phyloP scores from a whole-genome alignment of 805 yeast genomes.

The Starmerella vitae region DNA sequence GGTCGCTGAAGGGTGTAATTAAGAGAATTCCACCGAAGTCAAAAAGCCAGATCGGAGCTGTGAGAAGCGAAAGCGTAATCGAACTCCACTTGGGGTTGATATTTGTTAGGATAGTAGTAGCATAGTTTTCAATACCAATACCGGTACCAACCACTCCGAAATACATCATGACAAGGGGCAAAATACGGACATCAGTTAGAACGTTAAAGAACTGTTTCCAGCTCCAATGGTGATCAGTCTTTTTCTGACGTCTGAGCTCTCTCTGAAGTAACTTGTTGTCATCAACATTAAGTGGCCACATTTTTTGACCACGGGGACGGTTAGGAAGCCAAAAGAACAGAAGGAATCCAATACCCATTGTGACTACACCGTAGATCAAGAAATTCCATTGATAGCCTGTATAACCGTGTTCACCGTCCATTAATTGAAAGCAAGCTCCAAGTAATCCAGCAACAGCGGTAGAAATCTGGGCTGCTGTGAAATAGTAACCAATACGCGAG shows the following conservation, averaged over 20 bases:
- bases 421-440: slow-evolving; percentile 75
- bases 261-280: slow-evolving; percentile 44
- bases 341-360: slow-evolving; percentile 48
- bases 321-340: slow-evolving; percentile 81
- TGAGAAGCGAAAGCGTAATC: slow-evolving; percentile 57
- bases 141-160: slow-evolving; percentile 93
- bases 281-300: slow-evolving; percentile 31
- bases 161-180: slow-evolving; percentile 79
- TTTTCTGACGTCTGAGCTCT: slow-evolving; percentile 46
- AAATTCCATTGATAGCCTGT: slow-evolving; percentile 85
- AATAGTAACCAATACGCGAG: slow-evolving; percentile 71
- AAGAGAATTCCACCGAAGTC: slow-evolving; percentile 62
- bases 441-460: slow-evolving; percentile 83
- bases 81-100: slow-evolving; percentile 51
- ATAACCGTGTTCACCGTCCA: slow-evolving; percentile 56
- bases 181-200: slow-evolving; percentile 48
- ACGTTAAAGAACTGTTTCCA: slow-evolving; percentile 44
- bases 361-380: slow-evolving; percentile 58
- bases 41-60: slow-evolving; percentile 85
- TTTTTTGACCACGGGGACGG: slow-evolving; percentile 36
- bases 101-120: slow-evolving; percentile 54
- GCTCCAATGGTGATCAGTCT: slow-evolving; percentile 38
- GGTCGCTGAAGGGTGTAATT: slow-evolving; percentile 71
- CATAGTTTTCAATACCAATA: slow-evolving; percentile 71
- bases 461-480: slow-evolving; percentile 83